Base-by-base conservation (phyloP, 2,329 filamentous ascomycete genomes). In the Penicillium sp. region DNA sequence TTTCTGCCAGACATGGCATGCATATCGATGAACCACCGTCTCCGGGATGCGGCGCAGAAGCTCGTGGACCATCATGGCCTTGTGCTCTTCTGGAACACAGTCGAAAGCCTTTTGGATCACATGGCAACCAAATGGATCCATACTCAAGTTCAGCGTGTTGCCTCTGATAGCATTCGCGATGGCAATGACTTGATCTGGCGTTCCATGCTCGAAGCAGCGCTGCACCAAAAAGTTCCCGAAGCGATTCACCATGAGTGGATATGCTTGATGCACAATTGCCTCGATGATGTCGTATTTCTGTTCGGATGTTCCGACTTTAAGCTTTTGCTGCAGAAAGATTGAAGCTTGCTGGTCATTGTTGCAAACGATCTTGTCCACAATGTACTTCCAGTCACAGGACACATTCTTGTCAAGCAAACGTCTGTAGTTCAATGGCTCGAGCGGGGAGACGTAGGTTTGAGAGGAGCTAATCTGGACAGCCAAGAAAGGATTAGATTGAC, bases 1-100 rank as follows among this genome's bases (percentile, higher is more conserved):
- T 80, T 99, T 99, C 79, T 99, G 94, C 94, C 94, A 99, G 59
- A 99, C 94, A 73, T 99, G 94, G 69, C 94, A 99, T 55, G 94
- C 94, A 76, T 99, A 99, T 63, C 95, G 89, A 76, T 99, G 95
- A 69, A 99, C 94, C 60, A 99, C 92, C 2, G 94, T 99, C 75
- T 99, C 93, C 0, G 93, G 94, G 60, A 99, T 99, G 51, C 92
- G 88, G 57, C 92, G 90, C 54, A 99, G 85, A 24, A 99, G 82
- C 71, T 99, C 94, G 70, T 96, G 91, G n/a, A 99, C 94, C 92
- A 99, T 97, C 70, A 94, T 88, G 11, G 92, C 90, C 77, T 99
- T 99, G 81, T 97, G 96, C 64, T 96, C 90, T 72, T 99, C 95
- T 0, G 94, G 91, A 27, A 99, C 94, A 50, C 90, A 95, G 72